These are phyloP conservation scores for Sporothrix inflata DNA, from an alignment of 2,329 filamentous ascomycete species.

Conservation along the genomic window DNA sequence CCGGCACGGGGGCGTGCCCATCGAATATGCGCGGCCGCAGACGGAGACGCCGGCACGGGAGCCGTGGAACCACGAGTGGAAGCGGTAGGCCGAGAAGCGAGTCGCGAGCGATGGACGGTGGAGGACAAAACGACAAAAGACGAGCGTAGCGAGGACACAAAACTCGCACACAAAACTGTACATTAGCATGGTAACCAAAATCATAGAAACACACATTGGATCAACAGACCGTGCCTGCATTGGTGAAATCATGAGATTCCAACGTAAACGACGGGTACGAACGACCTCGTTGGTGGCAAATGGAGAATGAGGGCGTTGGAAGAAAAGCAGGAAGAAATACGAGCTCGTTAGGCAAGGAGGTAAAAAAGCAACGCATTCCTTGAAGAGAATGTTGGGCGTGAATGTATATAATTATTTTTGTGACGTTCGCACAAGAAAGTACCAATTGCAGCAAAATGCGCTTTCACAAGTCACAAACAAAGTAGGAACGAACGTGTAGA, in stretches of 20 bases:
- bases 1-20: constrained; percentile 72
- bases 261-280: too few relatives aligned
- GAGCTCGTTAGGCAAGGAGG: too few relatives aligned
- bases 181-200: background rate
- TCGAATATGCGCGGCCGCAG: constrained; percentile 86
- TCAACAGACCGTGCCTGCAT: background rate
- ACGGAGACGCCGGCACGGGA: constrained; percentile 77
- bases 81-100: constrained; percentile 50
- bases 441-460: background rate
- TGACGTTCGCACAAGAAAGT: too few relatives aligned
- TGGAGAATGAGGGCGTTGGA: too few relatives aligned
- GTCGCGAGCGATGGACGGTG: constrained; percentile 17
- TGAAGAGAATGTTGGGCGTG: too few relatives aligned
- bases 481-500: background rate
- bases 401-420: too few relatives aligned
- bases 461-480: background rate
- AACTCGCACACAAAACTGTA: background rate
- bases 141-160: background rate
- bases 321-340: too few relatives aligned
- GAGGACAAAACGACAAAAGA: background rate
- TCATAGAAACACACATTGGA: constrained; percentile 1
- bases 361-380: too few relatives aligned
- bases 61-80: constrained; percentile 96
- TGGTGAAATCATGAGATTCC: too few relatives aligned
- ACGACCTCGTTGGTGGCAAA: too few relatives aligned